Evolutionary conservation across 139 green algal species (phyloP), one percentile per base, ranked within the genome.

Genomic region (Trebouxia sp.): DNA sequence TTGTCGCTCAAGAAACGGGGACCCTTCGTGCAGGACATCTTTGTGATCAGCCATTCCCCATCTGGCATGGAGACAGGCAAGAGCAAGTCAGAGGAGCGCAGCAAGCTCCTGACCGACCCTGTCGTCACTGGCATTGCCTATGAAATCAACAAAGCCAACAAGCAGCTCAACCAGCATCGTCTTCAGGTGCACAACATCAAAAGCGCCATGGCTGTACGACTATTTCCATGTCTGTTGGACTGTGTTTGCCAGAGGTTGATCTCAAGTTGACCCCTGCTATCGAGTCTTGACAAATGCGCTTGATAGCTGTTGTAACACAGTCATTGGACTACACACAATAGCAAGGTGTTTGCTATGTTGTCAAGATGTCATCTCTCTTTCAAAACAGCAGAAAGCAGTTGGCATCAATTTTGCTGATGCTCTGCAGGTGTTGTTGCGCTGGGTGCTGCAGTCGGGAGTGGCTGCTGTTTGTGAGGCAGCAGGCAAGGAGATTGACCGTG

Each of bases 11-110:
- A n/a, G n/a, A n/a, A n/a, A n/a, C n/a, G n/a, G n/a, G n/a, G n/a
- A n/a, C n/a, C n/a, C n/a, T n/a, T n/a, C n/a, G 5, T 55, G 39
- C 69, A 77, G 69, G 69, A 77, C 39, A 77, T 77, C n/a, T 77
- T 77, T 77, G 69, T 77, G 2, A 77, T 77, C 41, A 56, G 41
- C 24, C 69, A 77, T 26, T 77, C 69, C 14, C 69, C 69, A 6
- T 77, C 69, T 56, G 69, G 69, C n/a, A 77, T 77, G 69, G 69
- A 77, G 69, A 77, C 69, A 41, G 69, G 69, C 41, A 77, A 77
- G 69, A 77, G 69, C 69, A 77, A 77, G 69, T 77, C 69, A 56
- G 69, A 77, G 69, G 69, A 77, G 69, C 69, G 69, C 69, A 56
- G 41, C 69, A 51, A 77, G 39, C 24, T 77, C 39, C 42, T 77